Evolutionary conservation across 164 flowering plant species (phyloP).

Genomic region (Piper longum): DNA sequence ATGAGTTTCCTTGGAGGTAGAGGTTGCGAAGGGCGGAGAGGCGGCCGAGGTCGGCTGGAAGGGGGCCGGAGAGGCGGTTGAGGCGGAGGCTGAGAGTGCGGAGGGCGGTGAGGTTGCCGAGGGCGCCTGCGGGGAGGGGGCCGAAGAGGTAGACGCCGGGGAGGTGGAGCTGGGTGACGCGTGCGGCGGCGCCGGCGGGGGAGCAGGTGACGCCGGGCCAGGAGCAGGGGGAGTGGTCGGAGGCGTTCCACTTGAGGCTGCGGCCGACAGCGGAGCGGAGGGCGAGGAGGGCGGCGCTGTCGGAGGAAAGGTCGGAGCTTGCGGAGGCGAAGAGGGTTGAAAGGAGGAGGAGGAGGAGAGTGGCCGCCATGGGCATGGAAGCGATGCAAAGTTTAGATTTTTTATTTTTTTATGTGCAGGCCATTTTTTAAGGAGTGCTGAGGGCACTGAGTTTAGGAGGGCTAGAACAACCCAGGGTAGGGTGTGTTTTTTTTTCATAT

Average conservation of each 20-base stretch:
- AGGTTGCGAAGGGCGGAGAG: slow-evolving; percentile 42
- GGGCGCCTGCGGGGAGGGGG: slow-evolving; percentile 27
- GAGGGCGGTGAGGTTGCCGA: slow-evolving; percentile 48
- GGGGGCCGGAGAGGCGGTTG: slow-evolving; percentile 45
- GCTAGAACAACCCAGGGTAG: too few relatives aligned
- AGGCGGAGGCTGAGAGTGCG: slow-evolving; percentile 55
- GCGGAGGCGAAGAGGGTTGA: slow-evolving; percentile 7
- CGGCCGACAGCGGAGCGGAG: slow-evolving; percentile 52
- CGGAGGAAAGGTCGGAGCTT: slow-evolving; percentile 37
- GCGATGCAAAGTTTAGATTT: too few relatives aligned
- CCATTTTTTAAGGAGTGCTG: too few relatives aligned
- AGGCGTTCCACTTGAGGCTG: slow-evolving; percentile 41
- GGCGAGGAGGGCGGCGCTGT: slow-evolving; percentile 46
- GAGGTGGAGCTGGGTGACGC: slow-evolving; percentile 43
- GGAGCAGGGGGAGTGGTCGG: slow-evolving; percentile 22
- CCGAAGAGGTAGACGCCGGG: slow-evolving; percentile 60
- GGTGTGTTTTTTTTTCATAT: too few relatives aligned
- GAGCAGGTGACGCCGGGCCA: slow-evolving; percentile 56
- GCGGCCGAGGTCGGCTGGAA: slow-evolving; percentile 51
- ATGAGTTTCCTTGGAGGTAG: slow-evolving; percentile 51
- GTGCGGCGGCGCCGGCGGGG: slow-evolving; percentile 10
- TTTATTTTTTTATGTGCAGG: too few relatives aligned
- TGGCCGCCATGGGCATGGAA: slow-evolving; percentile 3
- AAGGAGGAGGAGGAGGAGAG: slow-evolving; percentile 8
- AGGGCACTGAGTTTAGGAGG: too few relatives aligned